A percentile compares a stretch with the other conserved stretches of the same genome.
Evolutionary conservation across 2,329 filamentous ascomycete genomes (phyloP).

Genomic region (Stagonosporopsis tanaceti): DNA sequence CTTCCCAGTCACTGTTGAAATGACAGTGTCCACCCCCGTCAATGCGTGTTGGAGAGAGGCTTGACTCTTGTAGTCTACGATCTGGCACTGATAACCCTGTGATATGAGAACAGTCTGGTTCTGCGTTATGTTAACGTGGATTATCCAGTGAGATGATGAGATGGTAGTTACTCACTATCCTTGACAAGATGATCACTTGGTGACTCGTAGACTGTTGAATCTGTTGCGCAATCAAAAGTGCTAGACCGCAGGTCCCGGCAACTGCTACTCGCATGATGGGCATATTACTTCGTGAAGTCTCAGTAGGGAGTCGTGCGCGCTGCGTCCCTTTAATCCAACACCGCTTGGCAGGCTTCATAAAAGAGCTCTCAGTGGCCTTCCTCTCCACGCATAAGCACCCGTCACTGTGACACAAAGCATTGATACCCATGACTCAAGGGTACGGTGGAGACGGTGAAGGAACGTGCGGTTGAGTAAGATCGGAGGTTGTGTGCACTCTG

Average conservation of each 20-base stretch:
- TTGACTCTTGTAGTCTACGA: constrained; percentile 71
- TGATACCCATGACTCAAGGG: constrained; percentile 43
- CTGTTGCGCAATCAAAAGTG: constrained; percentile 64
- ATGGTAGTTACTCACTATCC: constrained; percentile 59
- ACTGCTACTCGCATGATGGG: constrained; percentile 68
- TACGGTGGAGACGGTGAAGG: constrained; percentile 34
- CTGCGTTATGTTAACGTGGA: constrained; percentile 49
- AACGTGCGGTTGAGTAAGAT: constrained; percentile 20
- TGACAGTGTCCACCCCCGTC: constrained; percentile 76
- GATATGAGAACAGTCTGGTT: constrained; percentile 62
- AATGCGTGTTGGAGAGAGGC: constrained; percentile 69
- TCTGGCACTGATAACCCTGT: constrained; percentile 70
- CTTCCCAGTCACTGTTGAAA: constrained; percentile 74
- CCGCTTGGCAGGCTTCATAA: not conserved
- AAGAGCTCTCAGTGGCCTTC: not conserved
- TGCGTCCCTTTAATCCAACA: not conserved
- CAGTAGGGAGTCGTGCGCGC: not conserved
- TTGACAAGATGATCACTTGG: constrained; percentile 74
- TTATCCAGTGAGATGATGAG: not conserved
- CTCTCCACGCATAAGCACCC: constrained; percentile 7
- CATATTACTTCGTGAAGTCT: constrained; percentile 20
- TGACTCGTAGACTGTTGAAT: constrained; percentile 70
- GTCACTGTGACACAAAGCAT: constrained; percentile 27
- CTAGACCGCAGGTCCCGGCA: constrained; percentile 68
- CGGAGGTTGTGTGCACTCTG: constrained; percentile 15